These are phyloP conservation scores for Calonectria honghensis DNA, from an alignment of 2,329 filamentous ascomycete species.

Conservation along the genomic window DNA sequence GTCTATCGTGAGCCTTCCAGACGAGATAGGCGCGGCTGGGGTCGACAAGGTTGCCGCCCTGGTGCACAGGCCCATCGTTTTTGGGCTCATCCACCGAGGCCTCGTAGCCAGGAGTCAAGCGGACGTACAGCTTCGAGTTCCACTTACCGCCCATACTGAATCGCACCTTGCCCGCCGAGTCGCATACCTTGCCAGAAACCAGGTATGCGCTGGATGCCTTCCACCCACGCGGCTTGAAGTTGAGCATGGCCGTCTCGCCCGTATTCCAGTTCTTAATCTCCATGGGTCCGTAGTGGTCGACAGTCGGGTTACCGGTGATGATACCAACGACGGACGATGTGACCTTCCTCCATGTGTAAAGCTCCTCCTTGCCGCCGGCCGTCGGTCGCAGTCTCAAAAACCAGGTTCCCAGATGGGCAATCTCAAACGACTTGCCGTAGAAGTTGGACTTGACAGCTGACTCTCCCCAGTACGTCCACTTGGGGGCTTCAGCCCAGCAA, in stretches of 20 bases:
- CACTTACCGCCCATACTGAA: conserved; percentile 95
- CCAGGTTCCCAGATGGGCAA: conserved; percentile 97
- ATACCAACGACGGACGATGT: conserved; percentile 98
- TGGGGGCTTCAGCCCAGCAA: conserved; percentile 91
- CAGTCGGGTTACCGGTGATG: conserved; percentile 94
- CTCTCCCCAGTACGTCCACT: conserved; percentile 98
- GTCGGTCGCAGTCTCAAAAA: conserved; percentile 89
- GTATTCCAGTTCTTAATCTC: conserved; percentile 98
- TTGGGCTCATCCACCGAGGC: conserved; percentile 78
- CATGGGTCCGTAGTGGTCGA: conserved; percentile 99
- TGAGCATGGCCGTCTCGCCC: conserved; percentile 89
- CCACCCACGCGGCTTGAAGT: conserved; percentile 98
- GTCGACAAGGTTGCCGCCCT: conserved; percentile 76
- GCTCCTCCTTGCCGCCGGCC: conserved; percentile 84
- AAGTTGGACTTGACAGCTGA: conserved; percentile 97
- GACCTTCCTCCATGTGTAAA: conserved; percentile 99
- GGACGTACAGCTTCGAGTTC: conserved; percentile 98
- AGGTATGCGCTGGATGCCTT: conserved; percentile 94
- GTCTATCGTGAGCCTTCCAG: conserved; percentile 91
- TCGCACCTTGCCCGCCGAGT: conserved; percentile 84
- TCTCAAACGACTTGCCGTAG: conserved; percentile 97
- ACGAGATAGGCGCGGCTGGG: conserved; percentile 89
- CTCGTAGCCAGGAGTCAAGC: conserved; percentile 93
- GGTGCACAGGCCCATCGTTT: conserved; percentile 61
- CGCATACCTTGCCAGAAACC: conserved; percentile 89